Base-by-base conservation (phyloP, 768 basidiomycete genomes). In the Mycena sanguinolenta region DNA sequence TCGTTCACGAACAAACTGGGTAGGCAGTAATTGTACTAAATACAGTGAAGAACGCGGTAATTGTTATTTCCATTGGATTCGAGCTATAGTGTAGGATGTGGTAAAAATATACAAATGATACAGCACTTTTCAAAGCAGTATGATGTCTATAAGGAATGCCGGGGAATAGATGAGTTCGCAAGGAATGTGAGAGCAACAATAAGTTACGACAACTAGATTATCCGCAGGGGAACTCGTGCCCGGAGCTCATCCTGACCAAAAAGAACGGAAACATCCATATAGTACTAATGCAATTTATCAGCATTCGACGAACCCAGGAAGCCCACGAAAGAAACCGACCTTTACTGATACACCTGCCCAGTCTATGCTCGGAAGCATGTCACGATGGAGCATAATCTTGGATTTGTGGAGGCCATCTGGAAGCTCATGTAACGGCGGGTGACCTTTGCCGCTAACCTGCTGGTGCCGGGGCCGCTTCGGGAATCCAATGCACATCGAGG, bases 381-480 rank as follows among this genome's bases (percentile, higher is more conserved):
- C 85, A 73, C 85, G 86, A 55, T 84, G 80, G 8, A 93, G 78
- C 34, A 82, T 77, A 34, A 94, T 81, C 65, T 86, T 87, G 58
- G 87, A 85, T 75, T 90, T 91, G 73, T 86, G 88, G 2, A 93
- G 83, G 16, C 92, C 92, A 75, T 93, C 91, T 1, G 92, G 92
- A 36, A 91, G 83, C 0, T 80, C 79, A 42, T 87, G 84, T 61
- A 88, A 69, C 3, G 86, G 81, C 4, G 86, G 85, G 74, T 88
- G 87, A 46, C 77, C 69, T 50, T 82, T 78, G 44, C 77, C 72
- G 34, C 82, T 79, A 49, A 78, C 78, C 13, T 82, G 82, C 14
- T 82, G 82, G 54, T 84, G 82, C 32, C 87, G 84, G 12, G 91
- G 90, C 21, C 91, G 88, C 71, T 92, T 93, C 21, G 90, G 90